phyloP scores from a whole-genome alignment of 352 stramenopile species.

The Peronospora farinosa region DNA sequence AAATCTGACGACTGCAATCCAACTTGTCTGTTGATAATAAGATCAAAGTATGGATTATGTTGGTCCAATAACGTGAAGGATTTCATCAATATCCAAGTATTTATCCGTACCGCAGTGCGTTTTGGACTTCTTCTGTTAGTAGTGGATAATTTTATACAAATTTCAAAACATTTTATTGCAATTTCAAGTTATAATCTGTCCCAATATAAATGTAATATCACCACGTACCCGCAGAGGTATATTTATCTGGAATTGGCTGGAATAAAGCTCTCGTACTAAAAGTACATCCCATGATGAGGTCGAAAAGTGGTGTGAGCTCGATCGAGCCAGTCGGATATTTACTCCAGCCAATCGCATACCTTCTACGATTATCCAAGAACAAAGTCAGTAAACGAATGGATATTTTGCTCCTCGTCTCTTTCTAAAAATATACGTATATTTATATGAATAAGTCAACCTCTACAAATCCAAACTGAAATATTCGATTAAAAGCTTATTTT shows the following conservation, averaged over 20 bases:
- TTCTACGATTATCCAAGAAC: slow-evolving; percentile 11
- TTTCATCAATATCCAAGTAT: not conserved
- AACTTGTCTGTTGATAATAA: slow-evolving; percentile 23
- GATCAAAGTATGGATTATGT: not conserved
- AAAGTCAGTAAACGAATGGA: too few species aligned
- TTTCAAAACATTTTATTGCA: too few species aligned
- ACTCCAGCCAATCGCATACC: slow-evolving; percentile 15
- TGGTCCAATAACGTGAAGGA: not conserved
- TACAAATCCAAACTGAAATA: slow-evolving; percentile 1
- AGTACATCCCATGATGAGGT: slow-evolving; percentile 24
- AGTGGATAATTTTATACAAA: not conserved
- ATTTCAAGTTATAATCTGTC: not conserved
- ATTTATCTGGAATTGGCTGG: slow-evolving; percentile 32
- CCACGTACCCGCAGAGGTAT: slow-evolving; percentile 26
- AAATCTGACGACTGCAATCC: slow-evolving; percentile 65
- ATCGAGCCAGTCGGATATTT: not conserved
- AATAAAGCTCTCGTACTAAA: slow-evolving; percentile 29
- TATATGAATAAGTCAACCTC: not conserved
- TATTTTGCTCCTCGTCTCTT: too few species aligned
- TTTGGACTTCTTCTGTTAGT: slow-evolving; percentile 40
- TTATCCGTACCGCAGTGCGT: slow-evolving; percentile 27
- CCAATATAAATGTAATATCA: not conserved
- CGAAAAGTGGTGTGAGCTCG: not conserved
- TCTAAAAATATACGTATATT: not conserved
- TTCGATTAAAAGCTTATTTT: not conserved